Base-by-base conservation (phyloP, 2,329 filamentous ascomycete species). In the Epichloe glyceriae region DNA sequence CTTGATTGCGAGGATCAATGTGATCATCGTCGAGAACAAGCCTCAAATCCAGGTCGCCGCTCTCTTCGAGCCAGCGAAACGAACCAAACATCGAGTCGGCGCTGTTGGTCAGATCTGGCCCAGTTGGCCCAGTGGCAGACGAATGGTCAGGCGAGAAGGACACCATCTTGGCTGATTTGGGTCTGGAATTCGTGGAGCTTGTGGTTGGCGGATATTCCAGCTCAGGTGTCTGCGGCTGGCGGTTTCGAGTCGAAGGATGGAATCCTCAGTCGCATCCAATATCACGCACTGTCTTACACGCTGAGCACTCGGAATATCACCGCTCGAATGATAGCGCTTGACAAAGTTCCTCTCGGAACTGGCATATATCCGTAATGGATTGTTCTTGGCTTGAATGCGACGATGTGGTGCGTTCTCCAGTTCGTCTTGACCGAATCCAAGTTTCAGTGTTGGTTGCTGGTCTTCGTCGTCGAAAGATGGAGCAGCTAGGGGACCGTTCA, bases 21-120 rank as follows among this genome's bases (percentile, higher is more conserved):
- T 86, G 82, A 60, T 87, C 86, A 61, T 87, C 82, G 61, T 88
- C 82, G 34, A 88, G 67, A 38, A 74, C 75, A 38, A 90, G 72
- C 43, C 77, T 73, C 22, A 84, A 65, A 58, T 90, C 84, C 34
- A 90, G 69, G 49, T 85, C 78, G 17, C 83, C 77, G 49, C 86
- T 81, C 52, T 87, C 82, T 33, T 89, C 84, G 26, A 88, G 70
- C 83, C 85, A 88, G 46, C 81, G 75, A 57, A 88, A 85, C 61
- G 75, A 83, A 54, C 88, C 80, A 47, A 80, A 78, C 52, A 86
- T 70, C 1, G 76, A 76, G 47, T 78, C 73, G 37, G 76, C 67
- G 57, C n/a, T 17, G 14, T 20, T 5, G 20, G 46, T 39, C 30
- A 41, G 20, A 34, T 57, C 58, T 22, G 56, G 47, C 19, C 52